Conservation (phyloP, 2,329 filamentous ascomycete species). For the Cadophora sp. region DNA sequence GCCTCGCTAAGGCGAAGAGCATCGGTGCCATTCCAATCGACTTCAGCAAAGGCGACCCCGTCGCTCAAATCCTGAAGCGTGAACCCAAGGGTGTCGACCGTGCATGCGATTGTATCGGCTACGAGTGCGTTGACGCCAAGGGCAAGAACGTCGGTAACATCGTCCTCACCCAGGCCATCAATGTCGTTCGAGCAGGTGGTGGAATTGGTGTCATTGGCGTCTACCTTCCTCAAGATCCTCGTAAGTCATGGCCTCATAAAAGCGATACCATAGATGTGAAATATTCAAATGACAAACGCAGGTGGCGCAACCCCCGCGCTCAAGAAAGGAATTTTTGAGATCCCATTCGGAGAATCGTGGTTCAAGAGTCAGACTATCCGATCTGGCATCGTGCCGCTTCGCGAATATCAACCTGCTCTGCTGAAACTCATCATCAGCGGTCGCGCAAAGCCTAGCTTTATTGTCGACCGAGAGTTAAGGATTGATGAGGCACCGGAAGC, state of each 20-base stretch:
- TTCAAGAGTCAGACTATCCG: conserved; percentile 10
- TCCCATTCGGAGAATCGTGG: conserved; percentile 14
- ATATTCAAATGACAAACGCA: not conserved
- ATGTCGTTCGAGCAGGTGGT: conserved; percentile 37
- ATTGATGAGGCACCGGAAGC: conserved; percentile 10
- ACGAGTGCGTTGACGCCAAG: conserved; percentile 35
- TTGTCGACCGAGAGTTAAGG: conserved; percentile 3
- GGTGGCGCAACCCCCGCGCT: conserved; percentile 7
- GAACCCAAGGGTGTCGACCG: conserved; percentile 39
- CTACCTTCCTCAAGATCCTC: conserved; percentile 29
- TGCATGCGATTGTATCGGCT: conserved; percentile 40
- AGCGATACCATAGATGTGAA: too few species aligned
- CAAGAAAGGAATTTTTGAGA: conserved; percentile 13
- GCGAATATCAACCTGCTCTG: conserved; percentile 5
- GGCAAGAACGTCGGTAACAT: conserved; percentile 36
- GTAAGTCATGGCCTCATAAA: conserved; percentile 9
- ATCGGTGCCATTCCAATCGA: conserved; percentile 48
- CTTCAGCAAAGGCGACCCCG: conserved; percentile 42
- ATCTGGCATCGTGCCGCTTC: conserved; percentile 2
- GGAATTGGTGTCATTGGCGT: conserved; percentile 44
- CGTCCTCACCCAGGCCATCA: conserved; percentile 36
- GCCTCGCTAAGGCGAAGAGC: conserved; percentile 40
- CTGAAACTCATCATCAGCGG: conserved; percentile 2
- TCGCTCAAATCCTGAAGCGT: conserved; percentile 42
- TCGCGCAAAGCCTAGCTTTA: conserved; percentile 10